A percentile compares a stretch with the other conserved stretches of the same genome.
These are phyloP conservation scores for Sugiyamaella americana DNA, from an alignment of 805 yeast genomes.

Conservation along the genomic window DNA sequence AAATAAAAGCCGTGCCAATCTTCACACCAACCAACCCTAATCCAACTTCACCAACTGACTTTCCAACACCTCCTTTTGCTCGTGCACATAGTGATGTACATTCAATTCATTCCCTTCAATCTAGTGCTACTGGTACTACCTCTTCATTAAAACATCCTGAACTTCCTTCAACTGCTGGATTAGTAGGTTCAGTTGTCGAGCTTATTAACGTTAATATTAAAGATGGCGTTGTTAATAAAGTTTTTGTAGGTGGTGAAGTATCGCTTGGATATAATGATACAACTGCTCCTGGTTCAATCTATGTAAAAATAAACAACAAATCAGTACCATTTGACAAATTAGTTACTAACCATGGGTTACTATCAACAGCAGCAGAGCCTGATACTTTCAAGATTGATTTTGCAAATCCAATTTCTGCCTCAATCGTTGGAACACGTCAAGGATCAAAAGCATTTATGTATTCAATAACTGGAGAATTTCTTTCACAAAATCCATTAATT, in stretches of 20 bases:
- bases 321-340: constrained; percentile 33
- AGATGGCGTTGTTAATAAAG: constrained; percentile 54
- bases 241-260: constrained; percentile 76
- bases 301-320: constrained; percentile 7
- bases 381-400: constrained; percentile 13
- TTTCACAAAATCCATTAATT: constrained; percentile 46
- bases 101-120: constrained; percentile 22
- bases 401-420: constrained; percentile 10
- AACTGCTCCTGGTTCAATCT: constrained; percentile 4
- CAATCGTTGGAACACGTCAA: constrained; percentile 7
- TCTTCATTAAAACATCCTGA: constrained; percentile 23
- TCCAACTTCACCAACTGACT: background rate
- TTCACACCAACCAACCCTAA: too few relatives aligned
- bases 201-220: constrained; percentile 66
- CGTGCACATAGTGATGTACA: constrained; percentile 17
- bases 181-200: constrained; percentile 84
- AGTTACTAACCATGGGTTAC: constrained; percentile 48
- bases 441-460: constrained; percentile 74
- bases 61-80: background rate
- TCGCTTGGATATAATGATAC: constrained; percentile 62
- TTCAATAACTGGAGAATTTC: constrained; percentile 39
- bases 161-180: constrained; percentile 25
- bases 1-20: too few relatives aligned
- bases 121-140: constrained; percentile 12
- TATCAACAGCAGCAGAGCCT: constrained; percentile 37